These are phyloP conservation scores for Penicillium riverlandense DNA, from an alignment of 495 filamentous ascomycete genomes.

Conservation along the genomic window DNA sequence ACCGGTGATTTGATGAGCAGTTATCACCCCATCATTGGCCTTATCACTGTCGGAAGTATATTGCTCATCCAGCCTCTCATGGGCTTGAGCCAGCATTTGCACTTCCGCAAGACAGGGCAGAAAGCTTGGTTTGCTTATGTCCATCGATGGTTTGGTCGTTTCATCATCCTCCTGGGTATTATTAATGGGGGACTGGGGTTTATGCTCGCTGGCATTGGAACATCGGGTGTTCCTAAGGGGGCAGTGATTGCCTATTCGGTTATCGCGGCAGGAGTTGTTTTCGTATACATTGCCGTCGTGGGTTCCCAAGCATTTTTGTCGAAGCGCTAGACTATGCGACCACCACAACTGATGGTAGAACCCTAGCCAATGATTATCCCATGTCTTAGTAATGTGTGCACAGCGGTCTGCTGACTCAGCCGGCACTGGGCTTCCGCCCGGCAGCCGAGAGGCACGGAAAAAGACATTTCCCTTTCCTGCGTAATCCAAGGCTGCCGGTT, in stretches of 20 bases:
- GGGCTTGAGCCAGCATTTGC: conserved; percentile 54
- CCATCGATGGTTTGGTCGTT: conserved; percentile 85
- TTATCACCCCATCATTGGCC: conserved; percentile 45
- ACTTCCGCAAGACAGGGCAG: conserved; percentile 37
- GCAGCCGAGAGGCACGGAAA: too few relatives aligned
- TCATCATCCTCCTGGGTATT: conserved; percentile 57
- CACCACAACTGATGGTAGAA: too few relatives aligned
- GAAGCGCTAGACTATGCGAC: too few relatives aligned
- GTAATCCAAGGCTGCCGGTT: too few relatives aligned
- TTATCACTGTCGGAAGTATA: conserved; percentile 44
- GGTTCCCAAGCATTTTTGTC: neutral
- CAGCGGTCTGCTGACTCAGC: too few relatives aligned
- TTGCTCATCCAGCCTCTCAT: conserved; percentile 55
- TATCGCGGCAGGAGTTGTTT: conserved; percentile 46
- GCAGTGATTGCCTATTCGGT: conserved; percentile 53
- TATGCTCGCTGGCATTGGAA: conserved; percentile 31
- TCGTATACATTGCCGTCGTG: conserved; percentile 32
- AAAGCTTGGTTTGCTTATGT: conserved; percentile 48
- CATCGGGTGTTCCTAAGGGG: conserved; percentile 9
- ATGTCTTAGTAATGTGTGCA: too few relatives aligned
- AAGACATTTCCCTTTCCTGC: too few relatives aligned
- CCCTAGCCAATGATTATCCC: too few relatives aligned
- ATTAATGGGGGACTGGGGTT: conserved; percentile 67
- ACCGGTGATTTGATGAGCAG: conserved; percentile 2
- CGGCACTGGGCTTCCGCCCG: too few relatives aligned